These are phyloP conservation scores for Withania somnifera DNA, from an alignment of 305 asterid genomes.

Conservation along the genomic window DNA sequence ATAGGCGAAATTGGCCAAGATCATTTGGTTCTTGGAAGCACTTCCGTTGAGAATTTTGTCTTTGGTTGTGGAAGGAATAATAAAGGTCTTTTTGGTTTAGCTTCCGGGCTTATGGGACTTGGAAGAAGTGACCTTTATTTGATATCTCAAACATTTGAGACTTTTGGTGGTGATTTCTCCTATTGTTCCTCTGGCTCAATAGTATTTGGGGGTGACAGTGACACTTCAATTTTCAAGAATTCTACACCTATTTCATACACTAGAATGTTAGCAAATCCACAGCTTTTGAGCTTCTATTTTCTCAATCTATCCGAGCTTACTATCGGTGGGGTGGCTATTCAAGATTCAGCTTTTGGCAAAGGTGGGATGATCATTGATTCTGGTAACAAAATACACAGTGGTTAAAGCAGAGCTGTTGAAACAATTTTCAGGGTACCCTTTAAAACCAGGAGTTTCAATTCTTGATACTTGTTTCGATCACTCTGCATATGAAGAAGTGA, in stretches of 20 bases:
- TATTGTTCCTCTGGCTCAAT: constrained; percentile 71
- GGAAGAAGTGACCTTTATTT: constrained; percentile 68
- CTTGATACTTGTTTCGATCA: constrained; percentile 76
- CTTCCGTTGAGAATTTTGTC: constrained; percentile 29
- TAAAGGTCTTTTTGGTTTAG: constrained; percentile 67
- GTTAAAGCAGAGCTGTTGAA: constrained; percentile 57
- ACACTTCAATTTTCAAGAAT: constrained; percentile 31
- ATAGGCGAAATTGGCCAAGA: constrained; percentile 59
- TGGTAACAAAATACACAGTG: constrained; percentile 43
- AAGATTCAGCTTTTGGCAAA: constrained; percentile 27
- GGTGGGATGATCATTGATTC: constrained; percentile 57
- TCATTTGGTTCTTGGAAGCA: constrained; percentile 35
- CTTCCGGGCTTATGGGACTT: constrained; percentile 75
- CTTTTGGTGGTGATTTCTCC: constrained; percentile 61
- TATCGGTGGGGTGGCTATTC: constrained; percentile 44
- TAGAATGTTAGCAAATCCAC: constrained; percentile 39
- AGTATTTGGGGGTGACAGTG: constrained; percentile 34
- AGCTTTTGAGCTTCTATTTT: constrained; percentile 45
- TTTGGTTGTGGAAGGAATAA: constrained; percentile 72
- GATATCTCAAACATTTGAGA: constrained; percentile 46
- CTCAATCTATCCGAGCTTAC: constrained; percentile 54
- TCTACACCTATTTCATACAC: constrained; percentile 54
- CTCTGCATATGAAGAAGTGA: constrained; percentile 53
- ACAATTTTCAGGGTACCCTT: constrained; percentile 59
- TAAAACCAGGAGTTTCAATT: constrained; percentile 53